A percentile compares a stretch with the other conserved stretches of the same genome.
phyloP scores from a whole-genome alignment of 2,329 filamentous ascomycete species.

The Claviceps pazoutovae region DNA sequence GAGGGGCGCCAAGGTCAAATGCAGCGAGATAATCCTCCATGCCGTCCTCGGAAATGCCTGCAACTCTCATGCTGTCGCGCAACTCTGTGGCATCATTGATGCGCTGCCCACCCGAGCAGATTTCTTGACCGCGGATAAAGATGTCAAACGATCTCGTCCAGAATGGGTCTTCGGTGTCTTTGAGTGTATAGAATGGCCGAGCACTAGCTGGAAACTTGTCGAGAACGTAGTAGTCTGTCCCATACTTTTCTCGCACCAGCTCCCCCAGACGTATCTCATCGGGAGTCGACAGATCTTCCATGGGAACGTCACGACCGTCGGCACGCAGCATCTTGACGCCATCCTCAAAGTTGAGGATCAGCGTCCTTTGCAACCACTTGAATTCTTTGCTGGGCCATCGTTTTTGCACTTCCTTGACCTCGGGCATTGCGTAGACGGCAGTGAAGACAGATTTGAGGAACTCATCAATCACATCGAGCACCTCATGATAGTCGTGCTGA shows the following conservation, averaged over 20 bases:
- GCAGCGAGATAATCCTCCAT: slow-evolving; percentile 86
- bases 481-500: slow-evolving; percentile 78
- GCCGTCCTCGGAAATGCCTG: slow-evolving; percentile 61
- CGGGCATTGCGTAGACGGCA: slow-evolving; percentile 34
- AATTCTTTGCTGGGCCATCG: slow-evolving; percentile 81
- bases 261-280: slow-evolving; percentile 79
- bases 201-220: slow-evolving; percentile 83
- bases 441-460: slow-evolving; percentile 62
- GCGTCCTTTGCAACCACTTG: slow-evolving; percentile 75
- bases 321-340: slow-evolving; percentile 71
- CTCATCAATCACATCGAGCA: slow-evolving; percentile 62
- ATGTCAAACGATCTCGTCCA: slow-evolving; percentile 92
- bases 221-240: slow-evolving; percentile 84
- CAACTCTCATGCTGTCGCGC: slow-evolving; percentile 60
- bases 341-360: slow-evolving; percentile 65
- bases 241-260: slow-evolving; percentile 72
- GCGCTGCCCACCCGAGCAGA: slow-evolving; percentile 83
- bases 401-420: slow-evolving; percentile 66
- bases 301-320: slow-evolving; percentile 61
- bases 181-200: slow-evolving; percentile 85
- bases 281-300: slow-evolving; percentile 68
- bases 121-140: slow-evolving; percentile 85
- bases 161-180: slow-evolving; percentile 55
- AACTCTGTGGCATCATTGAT: slow-evolving; percentile 69
- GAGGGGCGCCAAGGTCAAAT: slow-evolving; percentile 78